phyloP scores from a whole-genome alignment of 495 filamentous ascomycete genomes.

The Mytilinidion resinicola region DNA sequence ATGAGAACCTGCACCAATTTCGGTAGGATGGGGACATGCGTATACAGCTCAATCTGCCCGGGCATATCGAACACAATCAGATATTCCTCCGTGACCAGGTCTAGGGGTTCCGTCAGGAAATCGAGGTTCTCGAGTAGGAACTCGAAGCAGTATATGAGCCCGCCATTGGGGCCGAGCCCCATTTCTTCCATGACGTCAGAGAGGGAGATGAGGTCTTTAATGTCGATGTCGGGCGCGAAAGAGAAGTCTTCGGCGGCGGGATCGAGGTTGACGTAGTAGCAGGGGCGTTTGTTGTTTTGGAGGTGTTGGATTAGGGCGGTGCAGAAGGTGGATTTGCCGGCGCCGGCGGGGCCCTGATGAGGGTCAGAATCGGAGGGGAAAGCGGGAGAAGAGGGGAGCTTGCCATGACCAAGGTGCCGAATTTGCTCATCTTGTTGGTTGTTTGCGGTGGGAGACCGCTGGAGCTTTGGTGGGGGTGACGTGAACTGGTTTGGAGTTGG shows the following conservation, averaged over 20 bases:
- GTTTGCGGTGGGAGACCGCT: constrained; percentile 2
- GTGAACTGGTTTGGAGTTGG: too few species aligned
- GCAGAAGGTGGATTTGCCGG: constrained; percentile 80
- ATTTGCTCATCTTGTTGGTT: constrained; percentile 99
- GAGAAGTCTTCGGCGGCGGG: constrained; percentile 89
- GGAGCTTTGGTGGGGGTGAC: too few species aligned
- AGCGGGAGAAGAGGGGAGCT: constrained; percentile 42
- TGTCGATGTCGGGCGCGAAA: constrained; percentile 91
- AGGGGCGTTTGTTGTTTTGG: constrained; percentile 77
- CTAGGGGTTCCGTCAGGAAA: constrained; percentile 82
- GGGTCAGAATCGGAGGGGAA: neutral
- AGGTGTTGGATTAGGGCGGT: constrained; percentile 87
- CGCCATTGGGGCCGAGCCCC: constrained; percentile 87
- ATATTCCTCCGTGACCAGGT: constrained; percentile 86
- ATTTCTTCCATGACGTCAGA: constrained; percentile 99
- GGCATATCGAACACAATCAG: constrained; percentile 98
- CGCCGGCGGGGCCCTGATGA: constrained; percentile 22
- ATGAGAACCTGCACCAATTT: constrained; percentile 77
- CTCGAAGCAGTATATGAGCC: constrained; percentile 97
- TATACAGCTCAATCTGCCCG: constrained; percentile 97
- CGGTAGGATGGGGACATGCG: constrained; percentile 88
- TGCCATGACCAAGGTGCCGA: constrained; percentile 89
- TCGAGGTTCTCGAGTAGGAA: constrained; percentile 93
- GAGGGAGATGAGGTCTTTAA: constrained; percentile 90
- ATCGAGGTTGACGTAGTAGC: constrained; percentile 97